Evolutionary conservation across 331 rosid genomes (phyloP), one percentile per base, ranked within the genome.

Genomic region (Malus hybrid): DNA sequence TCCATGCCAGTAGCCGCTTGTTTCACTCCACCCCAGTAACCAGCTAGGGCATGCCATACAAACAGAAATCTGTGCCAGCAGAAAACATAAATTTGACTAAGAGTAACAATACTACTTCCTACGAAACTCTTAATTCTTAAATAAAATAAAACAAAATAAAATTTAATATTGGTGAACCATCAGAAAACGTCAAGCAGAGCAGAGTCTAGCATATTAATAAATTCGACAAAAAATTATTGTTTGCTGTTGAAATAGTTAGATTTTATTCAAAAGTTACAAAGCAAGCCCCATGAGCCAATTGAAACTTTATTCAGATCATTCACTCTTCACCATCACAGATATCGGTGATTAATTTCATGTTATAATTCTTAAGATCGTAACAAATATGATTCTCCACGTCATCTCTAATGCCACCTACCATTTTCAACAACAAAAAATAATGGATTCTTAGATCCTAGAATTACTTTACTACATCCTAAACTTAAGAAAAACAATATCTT

Each of bases 21-120:
- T 75, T 92, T 90, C 74, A 95, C 99, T 76, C 99, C 99, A 63
- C 98, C 99, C 99, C 99, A 95, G 69, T 95, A 95, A 29, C 99
- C 99, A 65, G 93, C 94, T 42, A 95, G 78, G 36, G 99, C 99
- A 87, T 95, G 99, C 99, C 99, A 95, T 32, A 91, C 99, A 76
- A 87, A 95, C 33, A 92, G 90, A 80, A 75, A 86, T 52, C 99
- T 95, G 93, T 55, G 33, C 64, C 66, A 54, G 65, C 62, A 71
- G 70, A 52, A 50, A 32, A 65, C 22, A 72, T 29, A 55, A 39
- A 72, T 32, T 46, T 46, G 69, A 20, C 4, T 2, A 48, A 18
- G 7, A 62, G 14, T 62, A 27, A 73, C 6, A 24, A 19, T 61
- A n/a, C 10, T 15, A 36, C 44, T 19, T 28, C 29, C 31, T 8